Base-by-base conservation (phyloP, 257 asterid species). In the Solanum medicagineum region DNA sequence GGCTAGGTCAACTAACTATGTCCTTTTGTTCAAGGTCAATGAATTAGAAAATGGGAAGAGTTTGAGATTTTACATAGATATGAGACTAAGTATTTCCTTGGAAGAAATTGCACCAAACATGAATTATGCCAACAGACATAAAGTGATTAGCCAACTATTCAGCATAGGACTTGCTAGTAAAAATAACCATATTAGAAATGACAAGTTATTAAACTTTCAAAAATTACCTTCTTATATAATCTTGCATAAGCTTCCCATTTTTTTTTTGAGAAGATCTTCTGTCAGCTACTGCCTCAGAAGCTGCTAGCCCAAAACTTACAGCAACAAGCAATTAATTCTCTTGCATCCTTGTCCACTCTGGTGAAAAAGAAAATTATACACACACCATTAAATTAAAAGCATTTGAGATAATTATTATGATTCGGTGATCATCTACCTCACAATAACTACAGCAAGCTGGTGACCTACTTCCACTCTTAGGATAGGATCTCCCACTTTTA, bases 401-500 rank as follows among this genome's bases (percentile, higher is more conserved):
- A 60, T 54, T 57, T 53, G 56, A 84, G 36, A 53, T 84, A 54
- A 29, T 55, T 57, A 68, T 62, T 84, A 86, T 65, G 56, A 86
- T 56, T 84, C 66, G 9, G 66, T 73, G 85, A 88, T 73, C 81
- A 73, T 51, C 85, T 90, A 96, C 98, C 99, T 92, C 93, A 95
- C 90, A 85, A 96, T 90, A 85, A 96, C 95, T 70, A 98, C 98
- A 83, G 99, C 94, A 85, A 96, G 98, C 87, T 94, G 94, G 86
- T 93, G 98, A 86, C 97, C 97, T 60, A 95, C 98, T 89, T 96
- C 95, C 84, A 96, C 99, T 91, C 99, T 93, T 71, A 96, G 97
- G 89, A 95, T 97, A 14, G 99, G 99, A 90, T 93, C 98, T 44
- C 99, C 99, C 51, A 90, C 92, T 92, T 96, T 96, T 85, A 96